phyloP scores from a whole-genome alignment of 2,329 filamentous ascomycete genomes.

The Rosellinia necatrix region DNA sequence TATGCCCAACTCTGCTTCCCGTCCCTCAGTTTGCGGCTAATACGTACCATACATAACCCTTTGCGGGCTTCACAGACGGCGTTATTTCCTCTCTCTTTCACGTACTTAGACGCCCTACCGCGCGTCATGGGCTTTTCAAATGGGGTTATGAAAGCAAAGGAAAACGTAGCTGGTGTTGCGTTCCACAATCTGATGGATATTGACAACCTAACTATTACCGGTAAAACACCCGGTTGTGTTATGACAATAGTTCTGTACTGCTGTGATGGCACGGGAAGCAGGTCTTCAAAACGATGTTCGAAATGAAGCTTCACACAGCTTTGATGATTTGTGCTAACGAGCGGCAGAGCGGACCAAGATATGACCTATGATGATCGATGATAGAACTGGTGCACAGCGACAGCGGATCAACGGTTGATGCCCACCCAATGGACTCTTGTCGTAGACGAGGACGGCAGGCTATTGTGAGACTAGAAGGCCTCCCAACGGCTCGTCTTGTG shows the following conservation, averaged over 20 bases:
- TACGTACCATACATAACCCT: too few relatives aligned
- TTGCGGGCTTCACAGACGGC: too few relatives aligned
- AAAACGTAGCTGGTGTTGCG: constrained; percentile 7
- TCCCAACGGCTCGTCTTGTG: constrained; percentile 26
- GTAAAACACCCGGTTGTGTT: constrained; percentile 14
- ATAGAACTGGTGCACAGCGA: constrained; percentile 24
- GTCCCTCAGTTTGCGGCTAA: background rate
- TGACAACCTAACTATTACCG: constrained; percentile 9
- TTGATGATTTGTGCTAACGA: constrained; percentile 8
- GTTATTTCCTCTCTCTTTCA: too few relatives aligned
- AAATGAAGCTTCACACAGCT: constrained; percentile 10
- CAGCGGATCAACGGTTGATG: constrained; percentile 17
- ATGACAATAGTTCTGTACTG: constrained; percentile 17
- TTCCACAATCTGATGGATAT: constrained; percentile 8
- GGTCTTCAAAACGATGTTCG: constrained; percentile 10
- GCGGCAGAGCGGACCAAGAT: constrained; percentile 11
- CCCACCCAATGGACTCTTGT: constrained; percentile 34
- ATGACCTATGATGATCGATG: constrained; percentile 23
- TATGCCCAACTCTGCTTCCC: constrained; percentile 3
- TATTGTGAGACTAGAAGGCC: constrained; percentile 27
- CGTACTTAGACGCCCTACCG: too few relatives aligned
- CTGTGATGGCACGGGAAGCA: constrained; percentile 23
- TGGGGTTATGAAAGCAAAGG: constrained; percentile 8
- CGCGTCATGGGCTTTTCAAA: too few relatives aligned
- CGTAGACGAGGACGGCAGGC: constrained; percentile 36